These are phyloP conservation scores for Beta macrorhiza DNA, from an alignment of 179 eudicot genomes.

Conservation along the genomic window DNA sequence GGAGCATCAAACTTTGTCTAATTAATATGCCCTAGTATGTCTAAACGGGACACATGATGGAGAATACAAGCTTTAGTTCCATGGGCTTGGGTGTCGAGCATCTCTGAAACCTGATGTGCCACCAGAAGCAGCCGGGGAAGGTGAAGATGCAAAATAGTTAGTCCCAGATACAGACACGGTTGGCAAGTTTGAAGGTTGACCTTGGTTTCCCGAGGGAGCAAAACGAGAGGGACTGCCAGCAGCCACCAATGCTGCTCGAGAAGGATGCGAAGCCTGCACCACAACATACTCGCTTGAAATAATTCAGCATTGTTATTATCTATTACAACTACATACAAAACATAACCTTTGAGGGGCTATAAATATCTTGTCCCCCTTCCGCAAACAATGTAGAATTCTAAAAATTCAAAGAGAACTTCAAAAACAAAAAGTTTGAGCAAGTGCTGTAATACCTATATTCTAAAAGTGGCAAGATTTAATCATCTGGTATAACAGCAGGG, in stretches of 20 bases:
- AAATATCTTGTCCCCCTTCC: background rate
- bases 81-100: constrained; percentile 70
- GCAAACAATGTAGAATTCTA: background rate
- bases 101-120: constrained; percentile 89
- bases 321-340: background rate
- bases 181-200: constrained; percentile 49
- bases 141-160: constrained; percentile 74
- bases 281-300: background rate
- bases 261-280: constrained; percentile 59
- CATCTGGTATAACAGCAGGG: background rate
- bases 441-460: background rate
- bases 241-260: constrained; percentile 51
- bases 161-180: constrained; percentile 74
- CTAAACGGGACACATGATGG: constrained; percentile 4
- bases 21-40: background rate
- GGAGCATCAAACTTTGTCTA: background rate
- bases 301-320: background rate
- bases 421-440: background rate
- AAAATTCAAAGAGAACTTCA: background rate
- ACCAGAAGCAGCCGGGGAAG: constrained; percentile 97
- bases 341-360: no score
- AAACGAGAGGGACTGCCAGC: constrained; percentile 84
- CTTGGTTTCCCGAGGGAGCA: constrained; percentile 67
- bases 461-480: background rate
- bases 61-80: constrained; percentile 36